These are phyloP conservation scores for Aurifilum marmelostoma DNA, from an alignment of 2,329 filamentous ascomycete genomes.

Conservation along the genomic window DNA sequence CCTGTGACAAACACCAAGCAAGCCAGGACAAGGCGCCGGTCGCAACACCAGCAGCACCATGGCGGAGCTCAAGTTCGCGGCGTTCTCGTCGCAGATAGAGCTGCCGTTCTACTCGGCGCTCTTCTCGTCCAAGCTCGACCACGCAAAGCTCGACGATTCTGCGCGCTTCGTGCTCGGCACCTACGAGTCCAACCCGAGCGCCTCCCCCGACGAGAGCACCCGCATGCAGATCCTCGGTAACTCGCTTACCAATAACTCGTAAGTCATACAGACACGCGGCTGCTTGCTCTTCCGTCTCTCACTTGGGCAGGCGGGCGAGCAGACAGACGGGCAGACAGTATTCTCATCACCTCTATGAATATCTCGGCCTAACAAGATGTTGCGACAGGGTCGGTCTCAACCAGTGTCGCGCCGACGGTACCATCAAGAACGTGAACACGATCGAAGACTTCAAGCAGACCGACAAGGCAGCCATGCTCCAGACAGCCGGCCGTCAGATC, in stretches of 20 bases:
- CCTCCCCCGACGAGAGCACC: constrained; percentile 75
- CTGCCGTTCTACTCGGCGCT: constrained; percentile 92
- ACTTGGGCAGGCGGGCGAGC: too few species aligned
- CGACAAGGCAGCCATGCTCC: constrained; percentile 78
- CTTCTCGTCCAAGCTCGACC: constrained; percentile 92
- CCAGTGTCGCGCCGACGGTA: constrained; percentile 83
- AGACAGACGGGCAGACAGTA: too few species aligned
- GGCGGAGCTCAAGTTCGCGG: constrained; percentile 70
- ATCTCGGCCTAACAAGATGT: constrained; percentile 23
- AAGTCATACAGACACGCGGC: constrained; percentile 43
- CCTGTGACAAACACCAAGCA: neutral
- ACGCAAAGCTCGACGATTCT: constrained; percentile 95
- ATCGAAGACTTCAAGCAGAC: constrained; percentile 87
- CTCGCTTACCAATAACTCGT: constrained; percentile 83
- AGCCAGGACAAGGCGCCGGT: neutral
- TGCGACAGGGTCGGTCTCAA: constrained; percentile 64
- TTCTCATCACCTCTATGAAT: neutral
- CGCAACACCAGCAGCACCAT: constrained; percentile 44
- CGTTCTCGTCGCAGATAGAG: constrained; percentile 93
- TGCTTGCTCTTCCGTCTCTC: neutral
- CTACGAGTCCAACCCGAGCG: constrained; percentile 79
- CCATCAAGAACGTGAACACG: constrained; percentile 95
- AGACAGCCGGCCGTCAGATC: constrained; percentile 80
- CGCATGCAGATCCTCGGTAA: constrained; percentile 90
- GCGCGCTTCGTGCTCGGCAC: constrained; percentile 83